Conservation (phyloP, 2,329 filamentous ascomycete species). For the Aquanectria penicillioides region DNA sequence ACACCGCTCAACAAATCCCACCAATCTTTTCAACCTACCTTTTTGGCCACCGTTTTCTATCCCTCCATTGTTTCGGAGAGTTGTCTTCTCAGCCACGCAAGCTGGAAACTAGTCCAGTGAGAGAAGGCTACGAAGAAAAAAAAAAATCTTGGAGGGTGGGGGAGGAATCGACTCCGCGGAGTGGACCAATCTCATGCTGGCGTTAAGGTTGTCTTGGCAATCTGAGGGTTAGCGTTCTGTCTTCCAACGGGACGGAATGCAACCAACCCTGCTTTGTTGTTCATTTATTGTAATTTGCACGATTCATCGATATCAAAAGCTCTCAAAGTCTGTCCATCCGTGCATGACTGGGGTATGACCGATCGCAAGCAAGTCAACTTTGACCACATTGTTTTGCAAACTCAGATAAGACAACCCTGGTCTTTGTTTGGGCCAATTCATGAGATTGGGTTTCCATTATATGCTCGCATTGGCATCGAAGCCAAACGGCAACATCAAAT, state of each 20-base stretch:
- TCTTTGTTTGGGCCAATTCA: too few species aligned
- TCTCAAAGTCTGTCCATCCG: conserved; percentile 1
- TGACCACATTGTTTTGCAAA: too few species aligned
- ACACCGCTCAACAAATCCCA: conserved; percentile 9
- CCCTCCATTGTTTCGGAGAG: conserved; percentile 23
- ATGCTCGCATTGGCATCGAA: too few species aligned
- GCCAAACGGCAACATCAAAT: too few species aligned
- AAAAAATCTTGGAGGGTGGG: conserved; percentile 27
- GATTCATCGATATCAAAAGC: conserved; percentile 10
- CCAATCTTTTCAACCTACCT: conserved; percentile 19
- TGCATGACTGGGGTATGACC: neutral
- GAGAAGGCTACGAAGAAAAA: conserved; percentile 7
- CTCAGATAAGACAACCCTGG: too few species aligned
- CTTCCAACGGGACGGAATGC: conserved; percentile 29
- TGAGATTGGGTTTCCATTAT: too few species aligned
- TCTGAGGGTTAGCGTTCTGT: conserved; percentile 25
- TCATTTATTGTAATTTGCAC: conserved; percentile 7
- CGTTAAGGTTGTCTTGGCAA: conserved; percentile 36
- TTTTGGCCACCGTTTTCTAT: conserved; percentile 38
- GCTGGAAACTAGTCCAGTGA: conserved; percentile 12
- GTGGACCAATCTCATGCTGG: conserved; percentile 28
- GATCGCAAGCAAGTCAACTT: neutral
- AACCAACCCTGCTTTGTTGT: conserved; percentile 14
- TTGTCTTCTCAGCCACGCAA: conserved; percentile 14
- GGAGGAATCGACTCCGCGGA: conserved; percentile 21